Evolutionary conservation across 2,329 filamentous ascomycete species (phyloP), one percentile per base, ranked within the genome.

Genomic region (Ophidiomyces ophidiicola): DNA sequence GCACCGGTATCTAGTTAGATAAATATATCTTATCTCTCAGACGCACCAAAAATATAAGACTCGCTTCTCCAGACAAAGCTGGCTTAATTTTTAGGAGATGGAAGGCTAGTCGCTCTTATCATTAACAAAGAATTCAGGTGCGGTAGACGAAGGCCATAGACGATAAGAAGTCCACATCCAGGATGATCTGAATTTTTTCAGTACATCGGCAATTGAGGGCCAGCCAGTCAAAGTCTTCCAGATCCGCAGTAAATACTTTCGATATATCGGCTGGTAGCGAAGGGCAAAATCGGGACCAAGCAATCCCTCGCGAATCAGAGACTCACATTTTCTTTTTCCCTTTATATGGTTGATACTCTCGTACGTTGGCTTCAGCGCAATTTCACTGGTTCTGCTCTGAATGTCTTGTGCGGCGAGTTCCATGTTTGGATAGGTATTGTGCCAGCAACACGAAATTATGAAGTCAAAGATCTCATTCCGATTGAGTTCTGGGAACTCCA

Each of bases 371-470:
- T 24, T 15, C 17, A 21, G 30, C 44, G 41, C 28, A 35, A 42
- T 36, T 19, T 31, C 28, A 36, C 43, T 45, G 30, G 43, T 49
- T 33, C 46, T 50, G 36, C 46, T 39, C 21, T 46, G 46, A 31
- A 47, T 44, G 15, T 49, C 44, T 21, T 47, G 49, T 7, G 43
- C 48, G 32, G 44, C 7, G 14, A 50, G 26, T 11, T 42, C 46
- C 40, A 49, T 49, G 32, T 39, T 50, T 43, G 48, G 48, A 44
- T 45, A 50, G 32, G 49, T 41, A 46, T 49, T 38, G 14, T 47
- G 20, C 47, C 41, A 50, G 43, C 46, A 50, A 39, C 24, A 29
- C 36, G 37, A 41, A 47, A 43, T 48, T 17, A 50, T 38, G 11
- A 21, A 25, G 42, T 50, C 44, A 30, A 48, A 48, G 28, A 47